Base-by-base conservation (phyloP, 2,329 filamentous ascomycete species). In the Cladophialophora yegresii region DNA sequence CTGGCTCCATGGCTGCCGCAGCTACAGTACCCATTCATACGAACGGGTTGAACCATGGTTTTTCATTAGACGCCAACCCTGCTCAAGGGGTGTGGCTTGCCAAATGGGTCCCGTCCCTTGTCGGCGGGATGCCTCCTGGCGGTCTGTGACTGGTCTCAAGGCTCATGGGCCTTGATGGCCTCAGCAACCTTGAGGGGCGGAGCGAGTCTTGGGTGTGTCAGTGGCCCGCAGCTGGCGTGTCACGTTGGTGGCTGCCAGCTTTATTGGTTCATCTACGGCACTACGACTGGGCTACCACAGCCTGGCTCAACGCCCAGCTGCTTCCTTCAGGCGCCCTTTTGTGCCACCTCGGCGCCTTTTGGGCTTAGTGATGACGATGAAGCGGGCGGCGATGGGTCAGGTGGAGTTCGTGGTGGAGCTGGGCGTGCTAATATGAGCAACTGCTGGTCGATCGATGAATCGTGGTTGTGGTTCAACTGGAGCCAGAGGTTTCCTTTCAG, bases 281-380 rank as follows among this genome's bases (percentile, higher is more conserved):
- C 59, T 59, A 56, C 30, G 20, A 32, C 33, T 50, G 60, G 59
- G 64, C 64, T 61, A 56, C 64, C 45, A 51, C 58, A 59, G 63
- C 54, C 62, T 62, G 65, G 57, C 53, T 57, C 51, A 22, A 45
- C 61, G 64, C 64, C 63, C 59, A 62, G 59, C 59, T 62, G 55
- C 56, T 58, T 61, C 54, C 62, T 40, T 61, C 47, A 67, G 54
- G 62, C 56, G 62, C 62, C 62, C 60, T 60, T 43, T 26, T 61
- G 62, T 67, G 47, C 65, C 65, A 67, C 65, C 56, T 50, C 33
- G 28, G 30, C 43, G 50, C 49, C 20, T 43, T 63, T 64, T 36
- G 30, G 62, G 65, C 62, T 53, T 67, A 67, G 65, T 67, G 65
- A 67, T 67, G 62, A 65, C 62, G 62, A 63, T 59, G 59, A 65